phyloP scores from a whole-genome alignment of 2,329 filamentous ascomycete genomes.

The Ceratocystis destructans region DNA sequence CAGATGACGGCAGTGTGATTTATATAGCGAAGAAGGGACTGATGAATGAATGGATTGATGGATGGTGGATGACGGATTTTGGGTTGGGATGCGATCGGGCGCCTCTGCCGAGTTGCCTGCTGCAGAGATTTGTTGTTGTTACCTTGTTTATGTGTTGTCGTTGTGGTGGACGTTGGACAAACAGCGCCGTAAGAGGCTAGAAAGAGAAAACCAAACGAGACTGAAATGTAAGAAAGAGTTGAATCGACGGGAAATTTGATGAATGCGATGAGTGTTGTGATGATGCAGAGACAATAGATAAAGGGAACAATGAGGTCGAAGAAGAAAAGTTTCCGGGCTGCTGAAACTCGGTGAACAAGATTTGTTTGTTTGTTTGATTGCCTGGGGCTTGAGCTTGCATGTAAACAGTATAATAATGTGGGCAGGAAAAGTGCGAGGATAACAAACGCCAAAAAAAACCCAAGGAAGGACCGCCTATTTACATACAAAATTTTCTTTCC shows the following conservation, averaged over 20 bases:
- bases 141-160: not conserved
- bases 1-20: not conserved
- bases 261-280: not conserved
- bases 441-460: not conserved
- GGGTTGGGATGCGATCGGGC: not conserved
- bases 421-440: not conserved
- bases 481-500: not conserved
- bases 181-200: not conserved
- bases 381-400: not conserved
- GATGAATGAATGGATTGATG: not conserved
- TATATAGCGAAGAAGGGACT: not conserved
- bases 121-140: not conserved
- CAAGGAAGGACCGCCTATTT: not conserved
- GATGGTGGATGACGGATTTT: not conserved
- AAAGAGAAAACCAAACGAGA: not conserved
- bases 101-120: not conserved
- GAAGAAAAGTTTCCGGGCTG: not conserved
- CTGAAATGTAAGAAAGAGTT: not conserved
- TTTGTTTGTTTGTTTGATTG: not conserved
- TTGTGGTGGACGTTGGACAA: not conserved
- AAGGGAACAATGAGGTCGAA: not conserved
- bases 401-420: not conserved
- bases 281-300: not conserved
- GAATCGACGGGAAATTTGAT: not conserved
- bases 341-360: not conserved